Conservation (phyloP, 306 rosid genomes). For the Hippophae rhamnoides region DNA sequence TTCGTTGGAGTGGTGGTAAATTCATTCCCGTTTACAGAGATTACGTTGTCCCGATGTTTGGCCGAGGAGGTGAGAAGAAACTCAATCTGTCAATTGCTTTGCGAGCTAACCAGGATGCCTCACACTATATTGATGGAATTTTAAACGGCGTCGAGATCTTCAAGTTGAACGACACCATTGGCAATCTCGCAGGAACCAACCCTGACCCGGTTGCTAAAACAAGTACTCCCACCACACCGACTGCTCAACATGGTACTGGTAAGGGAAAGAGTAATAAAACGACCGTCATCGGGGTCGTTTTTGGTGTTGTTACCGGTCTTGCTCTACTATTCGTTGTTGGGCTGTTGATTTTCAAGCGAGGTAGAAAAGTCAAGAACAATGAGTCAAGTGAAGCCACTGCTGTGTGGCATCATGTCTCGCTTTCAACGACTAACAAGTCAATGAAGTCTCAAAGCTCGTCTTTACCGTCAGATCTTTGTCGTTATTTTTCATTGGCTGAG, state of each 20-base stretch:
- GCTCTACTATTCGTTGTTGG: neutral
- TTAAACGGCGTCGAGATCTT: neutral
- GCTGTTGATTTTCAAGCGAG: neutral
- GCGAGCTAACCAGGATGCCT: neutral
- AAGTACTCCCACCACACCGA: too few relatives aligned
- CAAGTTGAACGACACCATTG: neutral
- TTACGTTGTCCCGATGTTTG: slow-evolving; percentile 1
- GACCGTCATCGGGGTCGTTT: neutral
- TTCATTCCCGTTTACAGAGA: slow-evolving; percentile 15
- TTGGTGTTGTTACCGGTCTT: slow-evolving; percentile 6
- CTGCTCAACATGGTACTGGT: too few relatives aligned
- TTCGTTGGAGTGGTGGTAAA: neutral
- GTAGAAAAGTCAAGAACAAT: neutral
- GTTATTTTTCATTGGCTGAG: slow-evolving; percentile 19
- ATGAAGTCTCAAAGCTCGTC: slow-evolving; percentile 1
- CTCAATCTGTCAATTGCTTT: slow-evolving; percentile 1
- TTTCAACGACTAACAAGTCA: neutral
- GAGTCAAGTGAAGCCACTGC: neutral
- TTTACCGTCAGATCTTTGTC: slow-evolving; percentile 6
- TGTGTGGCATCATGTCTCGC: neutral
- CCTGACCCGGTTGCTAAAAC: too few relatives aligned
- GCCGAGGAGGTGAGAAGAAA: neutral
- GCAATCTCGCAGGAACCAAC: too few relatives aligned
- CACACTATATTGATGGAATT: neutral
- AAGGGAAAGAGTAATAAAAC: neutral